Conservation (phyloP, 2,329 filamentous ascomycete species). For the Hypoxylon sp. region DNA sequence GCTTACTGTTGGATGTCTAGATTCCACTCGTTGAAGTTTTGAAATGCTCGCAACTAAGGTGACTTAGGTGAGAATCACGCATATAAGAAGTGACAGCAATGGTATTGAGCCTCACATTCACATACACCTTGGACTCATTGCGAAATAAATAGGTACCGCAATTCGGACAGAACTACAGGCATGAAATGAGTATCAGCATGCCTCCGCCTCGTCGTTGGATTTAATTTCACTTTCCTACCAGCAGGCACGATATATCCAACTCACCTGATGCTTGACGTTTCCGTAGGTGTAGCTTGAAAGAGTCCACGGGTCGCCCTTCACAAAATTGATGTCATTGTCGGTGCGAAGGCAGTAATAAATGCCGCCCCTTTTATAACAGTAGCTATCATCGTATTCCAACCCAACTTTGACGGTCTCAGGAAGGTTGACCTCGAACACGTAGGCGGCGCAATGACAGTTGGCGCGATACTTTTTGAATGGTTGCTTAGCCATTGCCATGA, state of each 20-base stretch:
- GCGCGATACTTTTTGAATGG: slow-evolving; percentile 59
- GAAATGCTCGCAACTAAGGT: slow-evolving; percentile 56
- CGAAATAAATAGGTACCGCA: slow-evolving; percentile 60
- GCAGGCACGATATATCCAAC: not conserved
- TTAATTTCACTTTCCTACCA: too few relatives aligned
- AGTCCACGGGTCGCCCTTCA: slow-evolving; percentile 58
- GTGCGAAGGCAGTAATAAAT: slow-evolving; percentile 51
- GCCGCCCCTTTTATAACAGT: slow-evolving; percentile 66
- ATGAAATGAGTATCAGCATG: not conserved
- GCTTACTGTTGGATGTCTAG: slow-evolving; percentile 54
- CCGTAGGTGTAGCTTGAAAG: slow-evolving; percentile 61
- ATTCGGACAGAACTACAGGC: slow-evolving; percentile 61
- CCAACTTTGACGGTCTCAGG: slow-evolving; percentile 68
- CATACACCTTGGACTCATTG: slow-evolving; percentile 15
- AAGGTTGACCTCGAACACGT: slow-evolving; percentile 62
- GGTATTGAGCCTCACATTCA: slow-evolving; percentile 49
- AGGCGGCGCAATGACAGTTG: slow-evolving; percentile 67
- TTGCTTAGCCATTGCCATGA: slow-evolving; percentile 17
- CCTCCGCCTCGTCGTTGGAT: too few relatives aligned
- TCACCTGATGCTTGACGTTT: slow-evolving; percentile 57
- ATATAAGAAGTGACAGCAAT: not conserved
- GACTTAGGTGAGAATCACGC: not conserved
- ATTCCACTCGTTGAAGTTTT: slow-evolving; percentile 57
- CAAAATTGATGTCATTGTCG: slow-evolving; percentile 54
- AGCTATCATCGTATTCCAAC: slow-evolving; percentile 73